phyloP scores from a whole-genome alignment of 805 yeast species.

The Nakazawaea ambrosiae region DNA sequence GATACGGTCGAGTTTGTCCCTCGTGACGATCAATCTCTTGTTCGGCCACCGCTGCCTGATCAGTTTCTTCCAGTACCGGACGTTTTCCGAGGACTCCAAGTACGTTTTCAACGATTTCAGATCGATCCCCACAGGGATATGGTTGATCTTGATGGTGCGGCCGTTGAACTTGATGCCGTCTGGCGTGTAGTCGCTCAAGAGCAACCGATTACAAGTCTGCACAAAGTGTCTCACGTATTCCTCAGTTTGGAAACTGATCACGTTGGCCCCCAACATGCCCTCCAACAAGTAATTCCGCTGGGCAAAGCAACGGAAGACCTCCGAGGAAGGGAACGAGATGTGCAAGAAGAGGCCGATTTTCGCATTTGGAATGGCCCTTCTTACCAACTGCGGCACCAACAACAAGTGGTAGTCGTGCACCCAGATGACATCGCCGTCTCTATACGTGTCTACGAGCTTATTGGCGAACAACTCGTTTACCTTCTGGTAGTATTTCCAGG shows the following conservation, averaged over 20 bases:
- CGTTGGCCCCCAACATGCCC: constrained; percentile 87
- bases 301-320: constrained; percentile 90
- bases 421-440: constrained; percentile 79
- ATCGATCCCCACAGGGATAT: constrained; percentile 77
- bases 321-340: constrained; percentile 92
- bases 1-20: constrained; percentile 83
- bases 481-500: constrained; percentile 78
- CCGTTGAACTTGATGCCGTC: constrained; percentile 56
- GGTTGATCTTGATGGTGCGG: constrained; percentile 44
- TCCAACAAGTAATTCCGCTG: constrained; percentile 68
- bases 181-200: constrained; percentile 75
- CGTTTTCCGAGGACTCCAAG: constrained; percentile 37
- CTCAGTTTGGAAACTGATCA: constrained; percentile 82
- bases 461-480: constrained; percentile 80
- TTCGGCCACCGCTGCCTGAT: constrained; percentile 75
- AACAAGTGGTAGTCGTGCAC: constrained; percentile 90
- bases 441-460: constrained; percentile 57
- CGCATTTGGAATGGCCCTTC: constrained; percentile 70
- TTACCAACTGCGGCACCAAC: constrained; percentile 78
- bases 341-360: constrained; percentile 89
- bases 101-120: constrained; percentile 45
- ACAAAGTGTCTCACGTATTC: constrained; percentile 92
- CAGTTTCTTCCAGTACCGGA: constrained; percentile 57
- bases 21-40: constrained; percentile 67
- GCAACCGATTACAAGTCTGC: constrained; percentile 79